These are phyloP conservation scores for Cetraspora pellucida DNA, from an alignment of 192 early-diverging fungal species.

Conservation along the genomic window DNA sequence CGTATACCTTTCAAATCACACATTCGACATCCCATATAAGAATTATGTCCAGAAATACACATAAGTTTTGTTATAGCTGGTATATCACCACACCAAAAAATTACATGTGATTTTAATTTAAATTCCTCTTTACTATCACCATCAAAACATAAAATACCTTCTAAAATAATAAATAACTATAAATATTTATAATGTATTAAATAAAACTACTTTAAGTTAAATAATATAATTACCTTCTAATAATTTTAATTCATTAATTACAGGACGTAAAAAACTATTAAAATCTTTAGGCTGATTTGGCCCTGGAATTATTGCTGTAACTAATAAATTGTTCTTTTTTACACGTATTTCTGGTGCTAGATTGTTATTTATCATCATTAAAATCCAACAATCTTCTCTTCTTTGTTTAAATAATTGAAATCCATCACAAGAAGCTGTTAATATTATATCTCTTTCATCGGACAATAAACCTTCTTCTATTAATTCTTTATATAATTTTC, in stretches of 20 bases:
- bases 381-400: no score
- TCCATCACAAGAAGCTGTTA: no score
- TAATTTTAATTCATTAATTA: constrained; percentile 6
- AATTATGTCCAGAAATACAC: background rate
- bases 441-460: no score
- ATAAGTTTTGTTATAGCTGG: constrained; percentile 1
- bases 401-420: no score
- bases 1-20: background rate
- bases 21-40: background rate
- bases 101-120: no score
- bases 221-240: background rate
- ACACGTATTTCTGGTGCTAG: no score
- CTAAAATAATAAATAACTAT: no score
- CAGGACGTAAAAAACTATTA: background rate
- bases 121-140: no score
- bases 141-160: no score
- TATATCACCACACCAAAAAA: background rate
- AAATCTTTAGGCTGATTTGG: background rate
- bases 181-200: no score
- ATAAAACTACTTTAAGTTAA: background rate
- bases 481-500: constrained; percentile 9
- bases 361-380: no score
- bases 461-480: background rate
- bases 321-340: no score
- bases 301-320: background rate